Percentiles rank a stretch among this genome's conserved stretches.
phyloP scores from a whole-genome alignment of 768 basidiomycete species.

The Naganishia vaughanmartiniae region DNA sequence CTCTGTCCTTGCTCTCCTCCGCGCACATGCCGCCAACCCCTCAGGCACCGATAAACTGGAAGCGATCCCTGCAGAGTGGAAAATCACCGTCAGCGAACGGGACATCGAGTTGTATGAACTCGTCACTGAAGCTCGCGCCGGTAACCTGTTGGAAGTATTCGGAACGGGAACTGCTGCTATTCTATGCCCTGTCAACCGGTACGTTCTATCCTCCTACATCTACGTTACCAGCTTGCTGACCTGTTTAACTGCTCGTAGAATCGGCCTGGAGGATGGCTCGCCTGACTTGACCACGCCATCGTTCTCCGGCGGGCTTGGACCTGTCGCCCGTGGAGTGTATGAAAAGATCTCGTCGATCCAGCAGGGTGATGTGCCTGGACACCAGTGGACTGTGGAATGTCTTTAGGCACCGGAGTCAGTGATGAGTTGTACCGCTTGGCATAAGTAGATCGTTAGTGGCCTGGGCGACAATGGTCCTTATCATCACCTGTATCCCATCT shows the following conservation, averaged over 20 bases:
- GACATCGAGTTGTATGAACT: slow-evolving; percentile 27
- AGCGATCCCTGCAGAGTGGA: slow-evolving; percentile 18
- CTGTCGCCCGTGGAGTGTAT: slow-evolving; percentile 30
- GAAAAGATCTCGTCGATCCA: slow-evolving; percentile 32
- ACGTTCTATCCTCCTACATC: neutral
- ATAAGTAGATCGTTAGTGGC: no score
- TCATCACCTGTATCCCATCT: no score
- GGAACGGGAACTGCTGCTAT: slow-evolving; percentile 33
- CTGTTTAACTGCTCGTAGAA: neutral
- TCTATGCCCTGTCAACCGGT: slow-evolving; percentile 31
- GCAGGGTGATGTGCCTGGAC: slow-evolving; percentile 29
- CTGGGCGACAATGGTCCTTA: no score
- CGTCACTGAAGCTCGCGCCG: neutral
- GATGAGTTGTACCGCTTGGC: no score
- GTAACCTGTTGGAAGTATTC: slow-evolving; percentile 32
- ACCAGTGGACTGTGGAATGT: slow-evolving; percentile 26
- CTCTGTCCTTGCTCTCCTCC: slow-evolving; percentile 30
- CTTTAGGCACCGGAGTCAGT: neutral
- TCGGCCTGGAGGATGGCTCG: slow-evolving; percentile 29
- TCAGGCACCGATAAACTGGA: neutral
- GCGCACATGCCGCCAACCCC: slow-evolving; percentile 15
- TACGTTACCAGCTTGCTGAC: neutral
- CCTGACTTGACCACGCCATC: slow-evolving; percentile 22
- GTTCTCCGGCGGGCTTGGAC: slow-evolving; percentile 28
- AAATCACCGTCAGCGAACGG: slow-evolving; percentile 27